These are phyloP conservation scores for Tetraselmis striata DNA, from an alignment of 139 green algal genomes.

Conservation along the genomic window DNA sequence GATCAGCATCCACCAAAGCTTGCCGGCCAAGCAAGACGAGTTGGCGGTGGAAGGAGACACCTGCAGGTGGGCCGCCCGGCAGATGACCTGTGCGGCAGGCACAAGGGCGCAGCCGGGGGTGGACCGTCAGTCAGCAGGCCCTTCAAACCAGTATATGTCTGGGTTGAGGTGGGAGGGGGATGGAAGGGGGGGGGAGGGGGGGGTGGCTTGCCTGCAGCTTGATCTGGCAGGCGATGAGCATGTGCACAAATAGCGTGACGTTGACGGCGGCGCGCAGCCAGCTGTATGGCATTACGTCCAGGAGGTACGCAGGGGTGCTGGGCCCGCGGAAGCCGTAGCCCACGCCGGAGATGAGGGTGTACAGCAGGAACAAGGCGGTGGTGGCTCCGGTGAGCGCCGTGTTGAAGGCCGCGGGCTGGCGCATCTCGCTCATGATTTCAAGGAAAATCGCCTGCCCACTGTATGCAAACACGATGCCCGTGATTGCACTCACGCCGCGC, in stretches of 20 bases:
- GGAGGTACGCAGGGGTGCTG: neutral
- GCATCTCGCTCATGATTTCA: neutral
- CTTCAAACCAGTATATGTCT: neutral
- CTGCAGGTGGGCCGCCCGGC: neutral
- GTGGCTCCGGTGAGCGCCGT: neutral
- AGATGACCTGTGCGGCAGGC: neutral
- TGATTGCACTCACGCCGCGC: neutral
- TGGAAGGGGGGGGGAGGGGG: neutral
- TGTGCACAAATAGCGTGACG: neutral
- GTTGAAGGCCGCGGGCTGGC: neutral
- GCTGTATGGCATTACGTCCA: neutral
- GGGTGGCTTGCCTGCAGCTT: neutral
- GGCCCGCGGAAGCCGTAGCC: neutral
- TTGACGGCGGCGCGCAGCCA: neutral
- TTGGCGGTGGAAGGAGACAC: neutral
- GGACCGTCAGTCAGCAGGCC: too few species aligned
- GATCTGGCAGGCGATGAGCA: neutral
- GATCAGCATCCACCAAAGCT: neutral
- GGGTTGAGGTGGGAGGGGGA: neutral
- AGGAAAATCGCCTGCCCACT: neutral
- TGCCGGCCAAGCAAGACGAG: neutral
- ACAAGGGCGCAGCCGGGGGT: too few species aligned
- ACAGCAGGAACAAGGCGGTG: neutral
- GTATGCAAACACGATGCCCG: neutral
- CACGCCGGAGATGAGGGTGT: neutral